These are phyloP conservation scores for Rhynchospora breviuscula DNA, from an alignment of 176 grass and related monocot genomes.

Conservation along the genomic window DNA sequence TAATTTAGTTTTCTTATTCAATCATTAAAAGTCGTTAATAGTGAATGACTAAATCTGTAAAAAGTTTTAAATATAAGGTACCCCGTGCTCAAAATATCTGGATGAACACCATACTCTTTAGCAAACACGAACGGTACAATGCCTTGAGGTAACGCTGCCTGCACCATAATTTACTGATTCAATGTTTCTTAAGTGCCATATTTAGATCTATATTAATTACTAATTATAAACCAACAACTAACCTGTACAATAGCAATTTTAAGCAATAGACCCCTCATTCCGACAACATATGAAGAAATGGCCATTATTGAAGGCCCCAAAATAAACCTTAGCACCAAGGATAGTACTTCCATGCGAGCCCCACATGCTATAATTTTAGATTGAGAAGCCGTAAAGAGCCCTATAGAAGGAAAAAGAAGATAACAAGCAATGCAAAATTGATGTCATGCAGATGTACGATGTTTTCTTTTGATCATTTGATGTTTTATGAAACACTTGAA, in stretches of 20 bases:
- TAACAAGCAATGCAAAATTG: neutral
- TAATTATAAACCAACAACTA: neutral
- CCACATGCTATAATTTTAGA: slow-evolving; percentile 81
- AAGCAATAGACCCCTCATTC: slow-evolving; percentile 53
- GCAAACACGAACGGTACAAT: slow-evolving; percentile 91
- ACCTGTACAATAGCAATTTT: slow-evolving; percentile 87
- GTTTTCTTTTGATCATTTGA: neutral
- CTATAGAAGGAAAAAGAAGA: slow-evolving; percentile 30
- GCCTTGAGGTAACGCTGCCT: slow-evolving; percentile 94
- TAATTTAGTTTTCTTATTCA: slow-evolving; percentile 1
- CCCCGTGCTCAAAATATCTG: slow-evolving; percentile 79
- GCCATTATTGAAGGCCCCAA: slow-evolving; percentile 68
- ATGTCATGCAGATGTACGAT: neutral
- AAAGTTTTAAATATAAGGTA: slow-evolving; percentile 28
- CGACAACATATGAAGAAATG: slow-evolving; percentile 55
- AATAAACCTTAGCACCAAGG: slow-evolving; percentile 63
- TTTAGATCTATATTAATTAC: neutral
- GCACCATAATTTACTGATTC: slow-evolving; percentile 12
- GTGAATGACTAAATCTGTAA: neutral
- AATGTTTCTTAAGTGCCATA: neutral
- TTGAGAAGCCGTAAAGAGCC: slow-evolving; percentile 75
- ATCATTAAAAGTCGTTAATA: neutral
- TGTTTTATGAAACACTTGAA: neutral
- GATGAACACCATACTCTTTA: slow-evolving; percentile 72
- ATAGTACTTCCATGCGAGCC: slow-evolving; percentile 49